These are phyloP conservation scores for Penicillium egyptiacum DNA, from an alignment of 495 filamentous ascomycete genomes.

Conservation along the genomic window DNA sequence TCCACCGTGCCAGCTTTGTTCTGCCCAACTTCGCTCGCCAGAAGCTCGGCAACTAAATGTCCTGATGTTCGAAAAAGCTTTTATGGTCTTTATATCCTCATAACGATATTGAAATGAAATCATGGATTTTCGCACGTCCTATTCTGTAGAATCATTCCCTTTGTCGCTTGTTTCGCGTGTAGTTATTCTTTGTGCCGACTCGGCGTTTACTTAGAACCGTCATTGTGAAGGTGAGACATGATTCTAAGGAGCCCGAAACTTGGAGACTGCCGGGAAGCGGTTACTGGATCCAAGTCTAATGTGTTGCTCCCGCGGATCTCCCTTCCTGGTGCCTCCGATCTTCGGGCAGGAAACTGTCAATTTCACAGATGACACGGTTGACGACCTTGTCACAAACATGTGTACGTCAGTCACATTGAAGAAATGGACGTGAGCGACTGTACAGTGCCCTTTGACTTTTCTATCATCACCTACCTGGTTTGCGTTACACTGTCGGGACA, in stretches of 20 bases:
- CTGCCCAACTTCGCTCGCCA: conserved; percentile 88
- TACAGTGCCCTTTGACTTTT: conserved; percentile 1
- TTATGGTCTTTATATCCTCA: conserved; percentile 14
- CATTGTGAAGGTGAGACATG: too few relatives aligned
- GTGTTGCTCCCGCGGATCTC: too few relatives aligned
- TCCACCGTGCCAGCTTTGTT: conserved; percentile 91
- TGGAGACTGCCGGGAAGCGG: too few relatives aligned
- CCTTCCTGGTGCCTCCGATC: neutral
- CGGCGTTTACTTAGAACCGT: too few relatives aligned
- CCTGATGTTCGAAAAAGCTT: conserved; percentile 14
- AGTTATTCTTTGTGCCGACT: neutral
- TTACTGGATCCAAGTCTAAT: too few relatives aligned
- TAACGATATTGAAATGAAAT: conserved; percentile 19
- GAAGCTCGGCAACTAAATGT: conserved; percentile 54
- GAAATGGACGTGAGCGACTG: conserved; percentile 9
- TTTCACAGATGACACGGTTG: neutral
- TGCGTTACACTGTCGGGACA: neutral
- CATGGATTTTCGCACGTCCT: conserved; percentile 1
- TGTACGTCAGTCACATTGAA: conserved; percentile 3
- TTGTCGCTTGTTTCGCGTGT: neutral
- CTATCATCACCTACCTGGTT: neutral
- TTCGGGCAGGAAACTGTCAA: neutral
- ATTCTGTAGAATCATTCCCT: neutral
- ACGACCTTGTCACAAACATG: neutral
- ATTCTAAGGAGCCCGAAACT: too few relatives aligned